Evolutionary conservation across 257 asterid genomes (phyloP).

Genomic region (Ilex asprella): DNA sequence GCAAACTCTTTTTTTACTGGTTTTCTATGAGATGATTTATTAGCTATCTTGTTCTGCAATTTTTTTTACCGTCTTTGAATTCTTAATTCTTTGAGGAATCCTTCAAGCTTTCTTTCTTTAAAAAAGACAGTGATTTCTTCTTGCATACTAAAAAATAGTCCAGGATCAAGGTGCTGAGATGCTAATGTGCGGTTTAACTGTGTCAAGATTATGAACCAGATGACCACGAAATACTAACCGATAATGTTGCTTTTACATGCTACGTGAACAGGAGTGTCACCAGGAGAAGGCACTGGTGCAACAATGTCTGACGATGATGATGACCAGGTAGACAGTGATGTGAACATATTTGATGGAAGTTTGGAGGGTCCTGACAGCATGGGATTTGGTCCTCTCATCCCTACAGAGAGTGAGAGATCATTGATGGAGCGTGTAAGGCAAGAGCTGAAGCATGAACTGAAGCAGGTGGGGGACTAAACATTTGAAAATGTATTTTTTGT

Average conservation of each 20-base stretch:
- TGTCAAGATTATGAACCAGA: no score
- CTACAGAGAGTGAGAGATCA: conserved; percentile 51
- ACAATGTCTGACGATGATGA: conserved; percentile 63
- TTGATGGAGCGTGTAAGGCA: conserved; percentile 64
- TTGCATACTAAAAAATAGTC: no score
- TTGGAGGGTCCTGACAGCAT: conserved; percentile 34
- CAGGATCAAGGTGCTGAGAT: no score
- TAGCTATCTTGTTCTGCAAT: no score
- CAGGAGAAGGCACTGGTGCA: conserved; percentile 55
- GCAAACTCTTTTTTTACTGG: no score
- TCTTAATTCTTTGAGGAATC: no score
- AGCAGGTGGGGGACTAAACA: conserved; percentile 25
- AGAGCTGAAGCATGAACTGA: conserved; percentile 48
- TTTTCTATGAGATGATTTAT: no score
- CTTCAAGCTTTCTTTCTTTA: no score
- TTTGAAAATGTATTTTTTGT: not conserved
- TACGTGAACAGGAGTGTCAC: conserved; percentile 39
- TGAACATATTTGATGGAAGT: conserved; percentile 39
- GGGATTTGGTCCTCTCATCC: conserved; percentile 50
- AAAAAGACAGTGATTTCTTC: no score
- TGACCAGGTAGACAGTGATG: conserved; percentile 39
- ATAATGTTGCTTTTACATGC: conserved; percentile 5
- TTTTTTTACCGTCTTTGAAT: no score
- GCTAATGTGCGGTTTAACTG: no score
- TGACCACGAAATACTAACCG: not conserved